Percentiles rank a stretch among this genome's conserved stretches.
Conservation (phyloP, 768 basidiomycete genomes). For the Amanita brunnescens region DNA sequence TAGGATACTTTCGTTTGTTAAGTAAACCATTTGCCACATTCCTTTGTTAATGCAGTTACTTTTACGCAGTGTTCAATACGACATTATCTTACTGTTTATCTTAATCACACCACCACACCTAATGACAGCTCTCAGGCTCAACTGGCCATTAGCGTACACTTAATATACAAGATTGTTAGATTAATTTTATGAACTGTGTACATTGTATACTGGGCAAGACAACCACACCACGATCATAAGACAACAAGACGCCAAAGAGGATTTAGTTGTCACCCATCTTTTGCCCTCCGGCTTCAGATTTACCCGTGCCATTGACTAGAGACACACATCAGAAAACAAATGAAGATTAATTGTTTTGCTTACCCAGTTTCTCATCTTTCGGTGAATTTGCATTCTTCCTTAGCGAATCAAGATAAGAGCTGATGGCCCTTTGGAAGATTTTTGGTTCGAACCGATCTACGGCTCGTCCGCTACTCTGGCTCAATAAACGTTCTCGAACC, state of each 20-base stretch:
- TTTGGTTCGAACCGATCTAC: not conserved
- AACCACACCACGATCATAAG: too few species aligned
- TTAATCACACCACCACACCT: too few species aligned
- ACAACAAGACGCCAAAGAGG: too few species aligned
- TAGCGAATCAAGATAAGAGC: not conserved
- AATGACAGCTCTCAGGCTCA: too few species aligned
- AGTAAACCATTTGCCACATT: not conserved
- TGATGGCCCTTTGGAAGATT: not conserved
- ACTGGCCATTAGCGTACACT: too few species aligned
- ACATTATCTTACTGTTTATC: not conserved
- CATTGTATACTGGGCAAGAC: too few species aligned
- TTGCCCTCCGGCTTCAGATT: too few species aligned
- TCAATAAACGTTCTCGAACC: conserved; percentile 38
- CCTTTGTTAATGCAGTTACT: not conserved
- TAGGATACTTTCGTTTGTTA: not conserved
- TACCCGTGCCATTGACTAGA: not conserved
- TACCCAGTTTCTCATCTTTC: not conserved
- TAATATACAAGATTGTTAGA: too few species aligned
- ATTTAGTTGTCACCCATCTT: too few species aligned
- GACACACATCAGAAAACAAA: not conserved
- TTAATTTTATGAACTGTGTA: too few species aligned
- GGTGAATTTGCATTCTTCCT: not conserved
- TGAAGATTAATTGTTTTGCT: not conserved
- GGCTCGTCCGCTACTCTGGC: not conserved
- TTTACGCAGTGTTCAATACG: not conserved